Evolutionary conservation across 495 filamentous ascomycete genomes (phyloP).

Genomic region (Trichoderma asperelloides): DNA sequence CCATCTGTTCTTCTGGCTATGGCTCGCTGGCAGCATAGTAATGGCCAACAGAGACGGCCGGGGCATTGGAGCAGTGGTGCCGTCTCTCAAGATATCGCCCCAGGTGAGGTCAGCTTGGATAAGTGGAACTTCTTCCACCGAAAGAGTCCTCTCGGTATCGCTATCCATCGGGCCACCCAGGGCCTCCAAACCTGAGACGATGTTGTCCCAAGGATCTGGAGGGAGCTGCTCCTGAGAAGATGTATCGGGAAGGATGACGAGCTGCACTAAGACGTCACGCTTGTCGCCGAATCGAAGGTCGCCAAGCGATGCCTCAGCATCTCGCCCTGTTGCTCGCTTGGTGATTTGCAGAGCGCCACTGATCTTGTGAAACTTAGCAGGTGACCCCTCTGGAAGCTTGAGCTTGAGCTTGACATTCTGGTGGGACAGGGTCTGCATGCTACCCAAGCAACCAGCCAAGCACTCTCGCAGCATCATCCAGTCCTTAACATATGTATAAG

Average conservation of each 20-base stretch:
- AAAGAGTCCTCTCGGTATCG: conserved; percentile 74
- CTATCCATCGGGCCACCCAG: conserved; percentile 84
- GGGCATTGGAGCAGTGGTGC: conserved; percentile 76
- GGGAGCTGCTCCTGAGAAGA: conserved; percentile 77
- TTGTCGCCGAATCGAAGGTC: conserved; percentile 97
- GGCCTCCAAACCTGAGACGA: conserved; percentile 91
- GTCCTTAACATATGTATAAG: conserved; percentile 97
- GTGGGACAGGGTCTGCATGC: conserved; percentile 94
- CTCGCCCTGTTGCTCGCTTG: conserved; percentile 92
- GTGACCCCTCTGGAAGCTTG: conserved; percentile 87
- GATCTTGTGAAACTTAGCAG: conserved; percentile 97
- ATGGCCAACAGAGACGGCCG: conserved; percentile 92
- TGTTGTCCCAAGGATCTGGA: conserved; percentile 93
- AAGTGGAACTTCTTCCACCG: conserved; percentile 89
- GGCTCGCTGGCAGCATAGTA: conserved; percentile 82
- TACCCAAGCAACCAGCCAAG: conserved; percentile 85
- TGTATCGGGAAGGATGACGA: conserved; percentile 86
- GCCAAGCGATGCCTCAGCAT: conserved; percentile 87
- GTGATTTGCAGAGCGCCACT: conserved; percentile 94
- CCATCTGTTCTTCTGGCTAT: conserved; percentile 51
- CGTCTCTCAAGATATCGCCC: conserved; percentile 89
- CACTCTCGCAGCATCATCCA: conserved; percentile 99
- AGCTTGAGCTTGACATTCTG: conserved; percentile 98
- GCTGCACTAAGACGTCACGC: conserved; percentile 90
- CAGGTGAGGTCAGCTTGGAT: conserved; percentile 93